A percentile compares a stretch with the other conserved stretches of the same genome.
Evolutionary conservation across 768 basidiomycete genomes (phyloP).

Genomic region (Mycena albidolilacea): DNA sequence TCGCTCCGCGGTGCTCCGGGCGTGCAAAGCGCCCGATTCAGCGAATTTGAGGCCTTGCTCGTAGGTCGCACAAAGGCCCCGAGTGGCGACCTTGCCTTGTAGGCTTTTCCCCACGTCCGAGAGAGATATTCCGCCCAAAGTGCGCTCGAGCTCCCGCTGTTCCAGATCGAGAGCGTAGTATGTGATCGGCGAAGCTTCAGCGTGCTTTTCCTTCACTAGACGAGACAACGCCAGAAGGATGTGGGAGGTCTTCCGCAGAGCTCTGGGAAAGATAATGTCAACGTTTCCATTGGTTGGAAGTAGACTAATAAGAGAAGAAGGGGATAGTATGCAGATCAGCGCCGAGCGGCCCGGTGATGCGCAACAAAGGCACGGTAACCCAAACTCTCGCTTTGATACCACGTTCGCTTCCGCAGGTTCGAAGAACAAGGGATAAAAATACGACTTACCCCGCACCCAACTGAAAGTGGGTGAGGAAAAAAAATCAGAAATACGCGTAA

Average conservation of each 20-base stretch:
- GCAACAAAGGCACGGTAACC: slow-evolving; percentile 1
- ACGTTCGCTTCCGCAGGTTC: not conserved
- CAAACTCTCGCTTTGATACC: not conserved
- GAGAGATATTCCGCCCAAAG: slow-evolving; percentile 74
- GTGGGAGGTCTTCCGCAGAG: slow-evolving; percentile 91
- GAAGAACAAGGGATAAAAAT: not conserved
- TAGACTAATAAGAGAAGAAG: not conserved
- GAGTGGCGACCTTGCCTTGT: slow-evolving; percentile 80
- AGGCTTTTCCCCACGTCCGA: slow-evolving; percentile 76
- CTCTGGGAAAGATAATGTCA: slow-evolving; percentile 57
- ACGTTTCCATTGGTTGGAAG: slow-evolving; percentile 14
- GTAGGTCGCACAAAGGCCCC: slow-evolving; percentile 94
- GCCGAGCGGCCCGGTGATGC: slow-evolving; percentile 16
- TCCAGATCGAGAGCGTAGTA: slow-evolving; percentile 97
- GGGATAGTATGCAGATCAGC: slow-evolving; percentile 26
- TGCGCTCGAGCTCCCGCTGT: slow-evolving; percentile 85
- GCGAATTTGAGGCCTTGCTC: slow-evolving; percentile 90
- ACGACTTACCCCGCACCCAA: slow-evolving; percentile 92
- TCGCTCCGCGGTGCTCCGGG: slow-evolving; percentile 34
- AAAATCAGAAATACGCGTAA: too few species aligned
- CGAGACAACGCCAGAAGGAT: slow-evolving; percentile 81
- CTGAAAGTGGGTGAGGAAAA: slow-evolving; percentile 21
- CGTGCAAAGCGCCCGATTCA: slow-evolving; percentile 70
- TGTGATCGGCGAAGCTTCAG: slow-evolving; percentile 66
- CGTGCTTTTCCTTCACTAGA: slow-evolving; percentile 55